Evolutionary conservation across 306 rosid species (phyloP).

Genomic region (Citrullus mucosospermus): DNA sequence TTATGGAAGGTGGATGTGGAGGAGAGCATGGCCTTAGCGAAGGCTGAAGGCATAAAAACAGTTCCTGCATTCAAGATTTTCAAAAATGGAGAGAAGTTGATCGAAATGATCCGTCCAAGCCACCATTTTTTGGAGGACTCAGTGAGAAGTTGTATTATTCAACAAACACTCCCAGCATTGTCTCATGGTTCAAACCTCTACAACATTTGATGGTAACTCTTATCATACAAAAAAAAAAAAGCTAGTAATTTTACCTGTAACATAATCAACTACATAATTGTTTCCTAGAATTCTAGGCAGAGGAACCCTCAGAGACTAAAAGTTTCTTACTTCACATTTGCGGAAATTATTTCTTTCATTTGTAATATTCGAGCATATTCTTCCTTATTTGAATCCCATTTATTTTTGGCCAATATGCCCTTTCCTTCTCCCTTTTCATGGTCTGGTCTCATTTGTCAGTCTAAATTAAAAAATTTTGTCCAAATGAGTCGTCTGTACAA

Average conservation of each 20-base stretch:
- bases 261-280: slow-evolving; percentile 44
- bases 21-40: slow-evolving; percentile 51
- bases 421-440: background rate
- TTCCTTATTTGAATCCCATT: slow-evolving; percentile 8
- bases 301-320: slow-evolving; percentile 31
- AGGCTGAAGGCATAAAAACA: slow-evolving; percentile 49
- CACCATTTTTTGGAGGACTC: slow-evolving; percentile 66
- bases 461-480: background rate
- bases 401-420: background rate
- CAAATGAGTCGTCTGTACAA: background rate
- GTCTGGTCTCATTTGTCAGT: background rate
- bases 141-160: slow-evolving; percentile 37
- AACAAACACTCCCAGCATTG: slow-evolving; percentile 15
- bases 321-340: slow-evolving; percentile 30
- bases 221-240: slow-evolving; percentile 27
- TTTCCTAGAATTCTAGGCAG: slow-evolving; percentile 40
- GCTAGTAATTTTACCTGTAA: slow-evolving; percentile 33
- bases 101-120: slow-evolving; percentile 66
- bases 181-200: slow-evolving; percentile 13
- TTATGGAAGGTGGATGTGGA: slow-evolving; percentile 61
- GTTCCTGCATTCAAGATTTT: slow-evolving; percentile 73
- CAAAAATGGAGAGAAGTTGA: slow-evolving; percentile 67
- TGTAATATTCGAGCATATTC: slow-evolving; percentile 4
- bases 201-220: slow-evolving; percentile 28
- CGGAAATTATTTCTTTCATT: slow-evolving; percentile 31